Percentiles rank a stretch among this genome's conserved stretches.
Conservation (phyloP, 1,284 basidiomycete genomes). For the Pseudozyma tsukubaensis region DNA sequence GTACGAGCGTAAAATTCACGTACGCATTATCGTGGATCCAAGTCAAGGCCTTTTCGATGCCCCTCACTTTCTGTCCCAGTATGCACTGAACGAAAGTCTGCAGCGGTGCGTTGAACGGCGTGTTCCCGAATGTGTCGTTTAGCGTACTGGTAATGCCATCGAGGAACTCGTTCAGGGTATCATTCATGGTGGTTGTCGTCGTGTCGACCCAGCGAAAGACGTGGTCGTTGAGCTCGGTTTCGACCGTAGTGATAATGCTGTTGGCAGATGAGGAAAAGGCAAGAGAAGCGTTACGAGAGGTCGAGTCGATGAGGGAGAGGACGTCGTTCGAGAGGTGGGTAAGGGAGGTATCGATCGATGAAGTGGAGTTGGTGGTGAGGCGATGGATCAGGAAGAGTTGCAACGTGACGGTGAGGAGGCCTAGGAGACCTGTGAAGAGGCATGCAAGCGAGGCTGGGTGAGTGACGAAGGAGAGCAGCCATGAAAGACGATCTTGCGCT, state of each 20-base stretch:
- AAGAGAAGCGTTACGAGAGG: constrained; percentile 78
- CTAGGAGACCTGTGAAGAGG: constrained; percentile 88
- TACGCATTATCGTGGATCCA: constrained; percentile 89
- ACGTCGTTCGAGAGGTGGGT: constrained; percentile 76
- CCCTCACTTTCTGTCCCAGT: constrained; percentile 86
- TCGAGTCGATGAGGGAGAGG: constrained; percentile 79
- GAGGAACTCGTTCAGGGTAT: constrained; percentile 72
- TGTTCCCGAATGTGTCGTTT: constrained; percentile 78
- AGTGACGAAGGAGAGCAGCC: constrained; percentile 88
- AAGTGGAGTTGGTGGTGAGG: constrained; percentile 38
- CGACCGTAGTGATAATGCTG: constrained; percentile 75
- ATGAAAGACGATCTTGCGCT: constrained; percentile 71
- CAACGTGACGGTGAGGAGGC: constrained; percentile 85
- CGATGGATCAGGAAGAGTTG: constrained; percentile 76
- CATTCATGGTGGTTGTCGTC: constrained; percentile 88
- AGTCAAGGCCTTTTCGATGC: constrained; percentile 86
- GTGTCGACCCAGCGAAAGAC: constrained; percentile 90
- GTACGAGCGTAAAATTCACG: constrained; percentile 80
- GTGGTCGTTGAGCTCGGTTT: constrained; percentile 79
- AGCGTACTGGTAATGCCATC: constrained; percentile 68
- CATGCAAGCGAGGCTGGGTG: constrained; percentile 89
- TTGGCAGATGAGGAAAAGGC: constrained; percentile 83
- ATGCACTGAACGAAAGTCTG: constrained; percentile 74
- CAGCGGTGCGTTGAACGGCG: constrained; percentile 48
- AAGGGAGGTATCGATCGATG: constrained; percentile 71